Evolutionary conservation across 305 asterid genomes (phyloP).

Genomic region (Rubia tinctorum): DNA sequence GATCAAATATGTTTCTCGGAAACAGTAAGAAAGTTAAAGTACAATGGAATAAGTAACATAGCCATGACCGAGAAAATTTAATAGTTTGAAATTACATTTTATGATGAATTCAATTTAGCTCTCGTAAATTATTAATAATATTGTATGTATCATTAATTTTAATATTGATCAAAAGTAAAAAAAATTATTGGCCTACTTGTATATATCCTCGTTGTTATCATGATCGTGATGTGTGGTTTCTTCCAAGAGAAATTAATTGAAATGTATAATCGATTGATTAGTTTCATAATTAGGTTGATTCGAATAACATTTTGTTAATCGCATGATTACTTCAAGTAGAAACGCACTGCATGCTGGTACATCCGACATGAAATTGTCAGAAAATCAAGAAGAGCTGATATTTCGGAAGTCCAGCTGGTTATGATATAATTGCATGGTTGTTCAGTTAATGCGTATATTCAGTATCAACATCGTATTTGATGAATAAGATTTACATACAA

Average conservation of each 20-base stretch:
- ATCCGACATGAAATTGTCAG: not conserved
- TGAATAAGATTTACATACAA: not conserved
- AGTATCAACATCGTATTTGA: slow-evolving; percentile 4
- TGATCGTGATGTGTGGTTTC: too few species aligned
- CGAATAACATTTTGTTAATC: not conserved
- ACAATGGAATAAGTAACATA: too few species aligned
- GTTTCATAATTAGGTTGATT: not conserved
- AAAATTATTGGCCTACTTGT: too few species aligned
- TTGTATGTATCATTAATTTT: too few species aligned
- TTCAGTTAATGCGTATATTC: not conserved
- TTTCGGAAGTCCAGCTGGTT: slow-evolving; percentile 6
- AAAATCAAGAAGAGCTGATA: not conserved
- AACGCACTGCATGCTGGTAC: not conserved
- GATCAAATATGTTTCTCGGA: too few species aligned
- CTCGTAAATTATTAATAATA: too few species aligned
- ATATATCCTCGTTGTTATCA: too few species aligned
- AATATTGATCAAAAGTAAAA: too few species aligned
- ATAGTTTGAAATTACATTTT: too few species aligned
- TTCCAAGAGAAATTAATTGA: not conserved
- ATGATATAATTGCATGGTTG: not conserved
- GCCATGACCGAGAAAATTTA: too few species aligned
- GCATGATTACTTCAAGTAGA: not conserved
- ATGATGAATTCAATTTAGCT: too few species aligned
- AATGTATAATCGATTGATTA: not conserved
- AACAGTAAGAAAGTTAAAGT: too few species aligned